A percentile compares a stretch with the other conserved stretches of the same genome.
Conservation (phyloP, 2,329 filamentous ascomycete species). For the Didymella segeticola region DNA sequence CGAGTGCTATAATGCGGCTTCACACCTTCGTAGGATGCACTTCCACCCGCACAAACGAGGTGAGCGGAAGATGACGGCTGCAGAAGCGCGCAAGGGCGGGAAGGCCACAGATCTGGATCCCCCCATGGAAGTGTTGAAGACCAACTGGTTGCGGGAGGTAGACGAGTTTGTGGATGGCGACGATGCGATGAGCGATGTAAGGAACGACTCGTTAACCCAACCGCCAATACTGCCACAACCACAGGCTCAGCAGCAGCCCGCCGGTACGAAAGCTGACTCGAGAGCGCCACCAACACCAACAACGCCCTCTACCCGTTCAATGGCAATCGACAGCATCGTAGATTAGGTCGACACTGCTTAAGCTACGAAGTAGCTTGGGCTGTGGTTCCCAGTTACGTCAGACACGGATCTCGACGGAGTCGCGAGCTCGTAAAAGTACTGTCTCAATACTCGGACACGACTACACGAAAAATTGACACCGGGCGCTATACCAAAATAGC, state of each 20-base stretch:
- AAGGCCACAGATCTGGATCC: constrained; percentile 63
- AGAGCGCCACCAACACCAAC: constrained; percentile 47
- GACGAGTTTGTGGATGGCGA: constrained; percentile 52
- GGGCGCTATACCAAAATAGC: not conserved
- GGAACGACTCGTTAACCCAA: constrained; percentile 28
- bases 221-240: constrained; percentile 23
- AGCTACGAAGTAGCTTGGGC: constrained; percentile 8
- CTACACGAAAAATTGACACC: not conserved
- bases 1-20: constrained; percentile 92
- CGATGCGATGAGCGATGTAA: constrained; percentile 32
- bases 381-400: not conserved
- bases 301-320: constrained; percentile 46
- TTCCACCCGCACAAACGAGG: constrained; percentile 73
- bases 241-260: constrained; percentile 13
- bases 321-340: constrained; percentile 50
- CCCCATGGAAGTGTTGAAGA: constrained; percentile 66
- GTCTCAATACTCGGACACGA: not conserved
- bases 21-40: constrained; percentile 85
- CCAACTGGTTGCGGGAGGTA: constrained; percentile 64
- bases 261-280: constrained; percentile 30
- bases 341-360: constrained; percentile 47
- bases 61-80: constrained; percentile 61
- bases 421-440: not conserved
- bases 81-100: constrained; percentile 65
- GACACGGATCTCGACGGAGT: not conserved